A percentile compares a stretch with the other conserved stretches of the same genome.
These are phyloP conservation scores for Aspergillus spinulosporus DNA, from an alignment of 2,329 filamentous ascomycete species.

Conservation along the genomic window DNA sequence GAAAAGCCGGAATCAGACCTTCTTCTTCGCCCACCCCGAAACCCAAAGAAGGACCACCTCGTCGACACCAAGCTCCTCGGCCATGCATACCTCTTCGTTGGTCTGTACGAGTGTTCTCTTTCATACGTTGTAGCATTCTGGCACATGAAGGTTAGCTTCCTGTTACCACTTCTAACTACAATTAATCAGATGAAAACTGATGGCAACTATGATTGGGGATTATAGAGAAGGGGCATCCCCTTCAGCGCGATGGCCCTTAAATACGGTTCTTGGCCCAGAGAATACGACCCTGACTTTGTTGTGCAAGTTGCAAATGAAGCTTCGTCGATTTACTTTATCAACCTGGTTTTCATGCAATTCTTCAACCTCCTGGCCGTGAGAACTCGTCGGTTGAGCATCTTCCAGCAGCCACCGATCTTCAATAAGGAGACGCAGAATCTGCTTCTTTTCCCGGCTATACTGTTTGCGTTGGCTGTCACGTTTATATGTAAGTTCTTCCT, in stretches of 20 bases:
- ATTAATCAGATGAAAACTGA: no score
- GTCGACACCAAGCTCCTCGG: conserved; percentile 72
- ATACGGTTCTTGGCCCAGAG: conserved; percentile 57
- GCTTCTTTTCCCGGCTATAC: conserved; percentile 68
- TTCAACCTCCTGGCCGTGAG: conserved; percentile 72
- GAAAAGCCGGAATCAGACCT: conserved; percentile 76
- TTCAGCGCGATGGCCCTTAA: conserved; percentile 68
- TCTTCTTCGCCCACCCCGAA: conserved; percentile 66
- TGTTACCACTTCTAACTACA: not conserved
- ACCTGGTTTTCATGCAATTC: conserved; percentile 78
- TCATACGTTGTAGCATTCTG: conserved; percentile 68
- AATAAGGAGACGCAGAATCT: conserved; percentile 66
- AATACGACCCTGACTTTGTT: conserved; percentile 50
- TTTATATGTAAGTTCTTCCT: conserved; percentile 53
- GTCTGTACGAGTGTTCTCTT: conserved; percentile 60
- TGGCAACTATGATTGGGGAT: no score
- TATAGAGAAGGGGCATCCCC: conserved; percentile 56
- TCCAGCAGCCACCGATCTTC: conserved; percentile 70
- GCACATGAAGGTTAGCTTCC: conserved; percentile 51
- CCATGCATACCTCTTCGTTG: conserved; percentile 71
- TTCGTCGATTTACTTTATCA: conserved; percentile 76
- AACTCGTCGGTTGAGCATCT: conserved; percentile 65
- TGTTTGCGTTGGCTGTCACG: conserved; percentile 68
- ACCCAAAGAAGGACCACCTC: conserved; percentile 67
- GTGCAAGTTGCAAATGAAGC: conserved; percentile 58